A percentile compares a stretch with the other conserved stretches of the same genome.
Conservation (phyloP, 108 stramenopile genomes). For the Fragilaria crotonensis region DNA sequence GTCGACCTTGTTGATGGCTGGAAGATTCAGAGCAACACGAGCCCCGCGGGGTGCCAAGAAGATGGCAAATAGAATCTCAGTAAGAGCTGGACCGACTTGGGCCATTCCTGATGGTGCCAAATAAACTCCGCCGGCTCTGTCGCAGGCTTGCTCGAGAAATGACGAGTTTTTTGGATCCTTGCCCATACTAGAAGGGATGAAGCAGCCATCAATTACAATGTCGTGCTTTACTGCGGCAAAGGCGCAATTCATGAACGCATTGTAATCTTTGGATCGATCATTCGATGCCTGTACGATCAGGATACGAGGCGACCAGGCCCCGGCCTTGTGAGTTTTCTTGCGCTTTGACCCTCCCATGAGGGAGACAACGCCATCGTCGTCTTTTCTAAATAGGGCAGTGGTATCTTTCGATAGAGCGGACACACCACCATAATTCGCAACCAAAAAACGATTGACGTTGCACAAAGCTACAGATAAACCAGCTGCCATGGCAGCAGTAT, state of each 20-base stretch:
- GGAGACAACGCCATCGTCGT: conserved; percentile 71
- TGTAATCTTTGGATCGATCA: conserved; percentile 80
- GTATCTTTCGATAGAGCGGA: conserved; percentile 33
- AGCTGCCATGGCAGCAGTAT: conserved; percentile 56
- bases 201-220: conserved; percentile 80
- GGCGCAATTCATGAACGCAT: conserved; percentile 86
- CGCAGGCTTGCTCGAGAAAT: conserved; percentile 74
- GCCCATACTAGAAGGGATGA: conserved; percentile 13
- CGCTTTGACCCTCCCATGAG: conserved; percentile 31
- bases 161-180: conserved; percentile 12
- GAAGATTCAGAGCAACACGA: conserved; percentile 53
- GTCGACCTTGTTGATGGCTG: conserved; percentile 67
- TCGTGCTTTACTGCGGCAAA: conserved; percentile 68
- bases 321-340: conserved; percentile 14
- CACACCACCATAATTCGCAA: conserved; percentile 54
- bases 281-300: conserved; percentile 79
- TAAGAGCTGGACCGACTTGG: conserved; percentile 69
- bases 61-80: conserved; percentile 63
- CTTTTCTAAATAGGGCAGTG: conserved; percentile 13
- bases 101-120: conserved; percentile 50
- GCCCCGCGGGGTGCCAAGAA: conserved; percentile 56
- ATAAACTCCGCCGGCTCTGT: conserved; percentile 23
- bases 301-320: conserved; percentile 59
- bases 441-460: conserved; percentile 70
- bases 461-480: conserved; percentile 66